Percentiles rank a stretch among this genome's conserved stretches.
Evolutionary conservation across 2,329 filamentous ascomycete genomes (phyloP).

Genomic region (Atkinsonella hypoxylon): DNA sequence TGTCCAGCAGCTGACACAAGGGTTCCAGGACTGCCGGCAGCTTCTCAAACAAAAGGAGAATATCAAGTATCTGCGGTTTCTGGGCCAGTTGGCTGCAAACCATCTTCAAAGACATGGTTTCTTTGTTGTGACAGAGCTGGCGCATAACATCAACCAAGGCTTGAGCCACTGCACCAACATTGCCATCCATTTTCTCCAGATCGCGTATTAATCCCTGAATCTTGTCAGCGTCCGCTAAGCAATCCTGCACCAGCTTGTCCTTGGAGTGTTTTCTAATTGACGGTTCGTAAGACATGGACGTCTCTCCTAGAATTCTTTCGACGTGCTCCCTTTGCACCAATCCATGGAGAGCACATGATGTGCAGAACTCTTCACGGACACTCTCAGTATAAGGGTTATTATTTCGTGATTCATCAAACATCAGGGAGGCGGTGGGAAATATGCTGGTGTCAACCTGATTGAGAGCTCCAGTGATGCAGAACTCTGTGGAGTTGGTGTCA

Average conservation of each 20-base stretch:
- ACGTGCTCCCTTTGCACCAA: constrained; percentile 72
- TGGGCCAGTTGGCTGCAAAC: constrained; percentile 63
- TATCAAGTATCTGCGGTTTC: constrained; percentile 59
- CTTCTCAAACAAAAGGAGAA: constrained; percentile 64
- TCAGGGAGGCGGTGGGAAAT: constrained; percentile 48
- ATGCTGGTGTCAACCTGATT: constrained; percentile 72
- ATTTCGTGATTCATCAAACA: constrained; percentile 48
- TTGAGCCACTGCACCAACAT: constrained; percentile 73
- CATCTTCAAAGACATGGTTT: constrained; percentile 68
- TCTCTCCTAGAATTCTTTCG: constrained; percentile 69
- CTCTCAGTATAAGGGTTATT: constrained; percentile 46
- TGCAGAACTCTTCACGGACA: constrained; percentile 64
- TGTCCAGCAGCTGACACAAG: constrained; percentile 62
- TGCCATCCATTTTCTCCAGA: constrained; percentile 82
- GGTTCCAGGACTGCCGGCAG: constrained; percentile 58
- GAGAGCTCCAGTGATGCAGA: constrained; percentile 58
- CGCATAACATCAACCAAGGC: constrained; percentile 64
- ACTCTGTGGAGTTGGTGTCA: constrained; percentile 63
- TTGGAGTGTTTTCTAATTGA: constrained; percentile 64
- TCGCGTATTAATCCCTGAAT: constrained; percentile 68
- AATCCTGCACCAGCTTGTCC: constrained; percentile 67
- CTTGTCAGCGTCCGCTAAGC: constrained; percentile 61
- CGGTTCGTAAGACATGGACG: constrained; percentile 68
- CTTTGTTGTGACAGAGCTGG: constrained; percentile 57
- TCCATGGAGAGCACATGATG: constrained; percentile 78